Base-by-base conservation (phyloP, 2,329 filamentous ascomycete species). In the Botryotinia narcissicola region DNA sequence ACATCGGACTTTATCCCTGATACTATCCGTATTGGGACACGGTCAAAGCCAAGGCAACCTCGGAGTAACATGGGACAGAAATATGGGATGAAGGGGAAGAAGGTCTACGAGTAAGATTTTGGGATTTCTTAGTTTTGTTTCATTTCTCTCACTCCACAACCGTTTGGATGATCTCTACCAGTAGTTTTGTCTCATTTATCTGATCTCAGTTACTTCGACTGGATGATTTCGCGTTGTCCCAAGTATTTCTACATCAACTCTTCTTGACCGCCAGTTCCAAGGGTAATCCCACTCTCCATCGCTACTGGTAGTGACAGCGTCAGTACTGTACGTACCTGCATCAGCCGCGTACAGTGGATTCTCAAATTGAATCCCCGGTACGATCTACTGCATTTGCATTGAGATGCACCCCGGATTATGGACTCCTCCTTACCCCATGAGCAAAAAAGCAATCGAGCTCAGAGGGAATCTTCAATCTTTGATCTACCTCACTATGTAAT, bases 401-500 rank as follows among this genome's bases (percentile, higher is more conserved):
- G 66, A 57, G 54, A 68, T 68, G 66, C 66, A 57, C 66, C 66
- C 66, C 48, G 66, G 48, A 68, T 18, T 57, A 68, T 68, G 66
- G 66, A 68, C 66, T 42, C 66, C 48, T 54, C 40, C 32, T 68
- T 48, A 10, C 37, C 70, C 40, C 70, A 72, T 42, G 70, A 72
- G 61, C 70, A n/a, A 54, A 61, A 46, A 18, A 46, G 18, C 35
- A 25, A 44, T 64, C 70, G 61, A 67, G 60, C 46, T 72, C 61
- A 61, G 72, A 73, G 69, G 44, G 63, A 69, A 60, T 72, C 63
- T 18, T 69, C 71, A 25, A 48, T 42, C 32, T 75, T 75, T 63
- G 74, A 62, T 51, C 42, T 70, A 57, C 75, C 74, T 25, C 70
- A 73, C 48, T 76, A 76, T 32, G 54, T 71, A 35, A 75, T 76